phyloP scores from a whole-genome alignment of 1,284 basidiomycete genomes.

The Leucocoprinus gongylophorus region DNA sequence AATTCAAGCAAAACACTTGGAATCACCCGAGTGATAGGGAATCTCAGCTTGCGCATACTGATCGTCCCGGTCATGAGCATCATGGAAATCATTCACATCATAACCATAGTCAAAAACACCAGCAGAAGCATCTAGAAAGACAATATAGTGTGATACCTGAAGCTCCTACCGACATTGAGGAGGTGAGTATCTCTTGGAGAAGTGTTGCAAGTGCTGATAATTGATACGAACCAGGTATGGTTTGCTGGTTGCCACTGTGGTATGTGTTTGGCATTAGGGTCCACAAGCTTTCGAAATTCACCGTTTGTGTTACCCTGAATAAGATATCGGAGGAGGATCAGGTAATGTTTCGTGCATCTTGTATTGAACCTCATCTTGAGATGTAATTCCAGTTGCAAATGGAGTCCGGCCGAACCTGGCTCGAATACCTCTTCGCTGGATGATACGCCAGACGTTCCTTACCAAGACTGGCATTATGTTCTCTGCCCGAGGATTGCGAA shows the following conservation, averaged over 20 bases:
- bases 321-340: constrained; percentile 31
- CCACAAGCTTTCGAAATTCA: not conserved
- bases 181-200: constrained; percentile 36
- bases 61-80: constrained; percentile 8
- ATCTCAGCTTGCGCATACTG: constrained; percentile 20
- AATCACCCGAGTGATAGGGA: constrained; percentile 27
- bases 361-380: not conserved
- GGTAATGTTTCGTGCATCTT: constrained; percentile 20
- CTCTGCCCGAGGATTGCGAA: constrained; percentile 28
- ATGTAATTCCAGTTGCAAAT: constrained; percentile 9
- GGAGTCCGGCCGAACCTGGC: constrained; percentile 22
- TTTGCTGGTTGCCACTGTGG: constrained; percentile 48
- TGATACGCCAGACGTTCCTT: constrained; percentile 44
- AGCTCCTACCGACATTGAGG: constrained; percentile 38
- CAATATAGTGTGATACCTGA: constrained; percentile 20
- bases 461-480: constrained; percentile 36
- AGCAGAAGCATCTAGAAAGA: constrained; percentile 20
- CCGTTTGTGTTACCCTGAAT: no score
- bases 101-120: not conserved
- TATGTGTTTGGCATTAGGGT: constrained; percentile 23
- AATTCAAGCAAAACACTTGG: constrained; percentile 50
- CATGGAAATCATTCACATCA: not conserved
- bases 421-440: constrained; percentile 32
- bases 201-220: not conserved
- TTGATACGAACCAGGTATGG: constrained; percentile 30